Evolutionary conservation across 148 eudicot species (phyloP).

Genomic region (Fagopyrum homotropicum): DNA sequence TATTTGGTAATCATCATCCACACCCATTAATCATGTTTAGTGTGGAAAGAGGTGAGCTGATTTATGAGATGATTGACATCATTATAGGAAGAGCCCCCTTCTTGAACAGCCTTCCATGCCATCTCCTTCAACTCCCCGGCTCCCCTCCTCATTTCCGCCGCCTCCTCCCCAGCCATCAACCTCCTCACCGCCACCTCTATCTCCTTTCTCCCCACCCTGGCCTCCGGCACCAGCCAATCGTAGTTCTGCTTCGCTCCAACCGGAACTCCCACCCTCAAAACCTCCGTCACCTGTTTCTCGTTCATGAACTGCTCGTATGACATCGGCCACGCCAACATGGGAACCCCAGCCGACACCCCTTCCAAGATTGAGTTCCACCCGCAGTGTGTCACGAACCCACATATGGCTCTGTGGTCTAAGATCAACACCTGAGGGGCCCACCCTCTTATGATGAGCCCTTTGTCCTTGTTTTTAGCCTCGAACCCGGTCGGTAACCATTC

Average conservation of each 20-base stretch:
- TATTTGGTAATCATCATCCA: too few relatives aligned
- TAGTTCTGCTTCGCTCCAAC: slow-evolving; percentile 17
- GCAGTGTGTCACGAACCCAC: slow-evolving; percentile 25
- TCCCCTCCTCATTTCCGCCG: slow-evolving; percentile 26
- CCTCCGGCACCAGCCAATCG: background rate
- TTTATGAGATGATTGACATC: too few relatives aligned
- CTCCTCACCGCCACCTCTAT: slow-evolving; percentile 13
- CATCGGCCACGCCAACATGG: slow-evolving; percentile 20
- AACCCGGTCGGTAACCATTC: slow-evolving; percentile 17
- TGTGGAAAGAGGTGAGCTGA: too few relatives aligned
- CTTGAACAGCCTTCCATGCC: slow-evolving; percentile 34
- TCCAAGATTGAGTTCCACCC: slow-evolving; percentile 21
- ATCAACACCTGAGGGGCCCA: slow-evolving; percentile 23
- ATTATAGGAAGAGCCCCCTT: slow-evolving; percentile 40
- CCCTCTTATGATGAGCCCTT: slow-evolving; percentile 20
- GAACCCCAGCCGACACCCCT: slow-evolving; percentile 18
- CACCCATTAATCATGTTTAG: too few relatives aligned
- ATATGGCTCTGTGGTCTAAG: slow-evolving; percentile 14
- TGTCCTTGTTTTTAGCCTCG: slow-evolving; percentile 14
- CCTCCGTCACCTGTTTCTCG: slow-evolving; percentile 12
- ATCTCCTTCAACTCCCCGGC: slow-evolving; percentile 19
- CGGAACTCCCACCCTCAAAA: slow-evolving; percentile 14
- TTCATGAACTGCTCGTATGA: slow-evolving; percentile 19
- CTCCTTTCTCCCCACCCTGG: slow-evolving; percentile 4
- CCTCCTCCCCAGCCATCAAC: slow-evolving; percentile 32